Conservation (phyloP, 306 rosid species). For the Parietaria judaica region DNA sequence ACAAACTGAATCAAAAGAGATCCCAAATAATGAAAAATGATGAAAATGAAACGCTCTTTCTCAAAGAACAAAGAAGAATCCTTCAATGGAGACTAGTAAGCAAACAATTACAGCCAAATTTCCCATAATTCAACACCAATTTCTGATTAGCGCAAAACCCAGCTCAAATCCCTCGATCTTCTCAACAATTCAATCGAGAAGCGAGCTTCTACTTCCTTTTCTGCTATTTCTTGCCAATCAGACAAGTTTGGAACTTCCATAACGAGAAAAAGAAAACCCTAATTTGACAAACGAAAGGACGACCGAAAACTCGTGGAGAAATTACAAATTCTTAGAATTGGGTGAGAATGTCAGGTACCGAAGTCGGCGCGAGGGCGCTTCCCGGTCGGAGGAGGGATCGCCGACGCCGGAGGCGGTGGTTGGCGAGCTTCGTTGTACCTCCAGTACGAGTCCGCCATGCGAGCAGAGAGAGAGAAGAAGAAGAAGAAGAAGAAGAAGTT, state of each 20-base stretch:
- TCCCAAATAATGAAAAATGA: no score
- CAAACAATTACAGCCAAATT: no score
- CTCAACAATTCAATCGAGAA: not conserved
- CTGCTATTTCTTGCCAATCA: not conserved
- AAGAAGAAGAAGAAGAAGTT: not conserved
- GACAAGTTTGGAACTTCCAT: not conserved
- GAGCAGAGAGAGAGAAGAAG: conserved; percentile 1
- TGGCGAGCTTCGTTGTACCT: conserved; percentile 76
- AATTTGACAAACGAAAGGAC: conserved; percentile 20
- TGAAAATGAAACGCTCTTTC: no score
- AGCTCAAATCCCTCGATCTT: no score
- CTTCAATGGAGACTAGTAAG: no score
- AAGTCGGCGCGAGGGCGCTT: conserved; percentile 82
- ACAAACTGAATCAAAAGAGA: conserved; percentile 9
- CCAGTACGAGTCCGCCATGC: conserved; percentile 88
- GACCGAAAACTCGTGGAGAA: not conserved
- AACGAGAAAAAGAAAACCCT: conserved; percentile 13
- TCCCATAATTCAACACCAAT: not conserved
- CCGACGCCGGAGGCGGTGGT: conserved; percentile 37
- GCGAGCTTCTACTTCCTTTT: not conserved
- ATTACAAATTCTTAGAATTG: not conserved
- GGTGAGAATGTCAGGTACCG: conserved; percentile 35
- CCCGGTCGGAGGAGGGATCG: conserved; percentile 43
- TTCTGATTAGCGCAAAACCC: not conserved
- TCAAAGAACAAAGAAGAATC: no score